Evolutionary conservation across 148 eudicot genomes (phyloP), one percentile per base, ranked within the genome.

Genomic region (Dianthus caryophyllus): DNA sequence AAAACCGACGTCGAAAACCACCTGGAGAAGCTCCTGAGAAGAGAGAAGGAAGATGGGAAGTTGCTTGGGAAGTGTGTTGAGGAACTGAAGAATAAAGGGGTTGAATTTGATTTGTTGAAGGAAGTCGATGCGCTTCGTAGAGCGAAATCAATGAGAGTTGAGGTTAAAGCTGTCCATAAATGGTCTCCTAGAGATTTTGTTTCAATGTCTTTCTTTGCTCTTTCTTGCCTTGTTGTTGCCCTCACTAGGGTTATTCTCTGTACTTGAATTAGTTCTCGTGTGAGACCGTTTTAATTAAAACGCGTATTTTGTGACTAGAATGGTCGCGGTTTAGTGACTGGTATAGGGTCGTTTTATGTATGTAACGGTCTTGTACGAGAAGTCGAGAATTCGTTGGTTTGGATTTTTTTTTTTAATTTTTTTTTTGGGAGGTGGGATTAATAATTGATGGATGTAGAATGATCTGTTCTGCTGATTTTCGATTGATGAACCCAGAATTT

Each of bases 111-210:
- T 79, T 39, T 90, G 81, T 55, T 90, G 72, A 90, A 85, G 73
- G 97, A 87, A 43, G 93, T 90, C 0, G 90, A 87, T 63, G 90
- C 93, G 0, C 80, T 87, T 6, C 52, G 96, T 36, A 77, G 90
- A 53, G 93, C 93, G 0, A 90, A 90, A 71, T 85, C 87, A 44
- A 80, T 90, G 84, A 57, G 87, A 65, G 71, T 87, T 26, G 96
- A 87, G 44, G 59, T 79, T 22, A 89, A 77, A 66, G 76, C 61
- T 16, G 88, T 88, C 0, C 61, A 69, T 64, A 88, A 84, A 78
- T 85, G 90, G 95, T 85, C 88, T 1, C 71, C 83, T 20, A 80
- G 97, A 75, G 97, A 90, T 54, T 85, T 88, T 47, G 91, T 84
- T 13, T 75, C 86, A 0, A 65, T 90, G 33, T 90, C 86, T 48